A percentile compares a stretch with the other conserved stretches of the same genome.
Evolutionary conservation across 225 moss, liverwort and hornwort species (phyloP).

Genomic region (Physcomitrellopsis africana): DNA sequence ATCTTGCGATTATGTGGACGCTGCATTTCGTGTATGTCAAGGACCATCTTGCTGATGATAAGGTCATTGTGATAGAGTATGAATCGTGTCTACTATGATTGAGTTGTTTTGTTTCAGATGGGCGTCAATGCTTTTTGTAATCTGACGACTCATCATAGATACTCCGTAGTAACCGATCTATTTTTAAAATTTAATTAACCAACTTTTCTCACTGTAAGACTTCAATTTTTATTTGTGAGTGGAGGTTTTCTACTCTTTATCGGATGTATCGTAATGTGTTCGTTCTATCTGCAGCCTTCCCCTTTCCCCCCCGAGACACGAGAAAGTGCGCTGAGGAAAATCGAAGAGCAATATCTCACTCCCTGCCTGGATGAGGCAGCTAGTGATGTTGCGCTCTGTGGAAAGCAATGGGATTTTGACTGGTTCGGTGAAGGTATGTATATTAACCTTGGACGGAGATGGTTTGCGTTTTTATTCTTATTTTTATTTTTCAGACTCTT

Average conservation of each 20-base stretch:
- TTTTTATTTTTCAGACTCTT: not conserved
- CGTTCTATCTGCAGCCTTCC: conserved; percentile 61
- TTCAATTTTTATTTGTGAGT: too few relatives aligned
- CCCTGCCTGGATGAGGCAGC: conserved; percentile 73
- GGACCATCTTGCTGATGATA: conserved; percentile 5
- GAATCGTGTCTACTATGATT: not conserved
- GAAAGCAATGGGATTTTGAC: conserved; percentile 96
- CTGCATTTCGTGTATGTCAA: not conserved
- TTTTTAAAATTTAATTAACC: too few relatives aligned
- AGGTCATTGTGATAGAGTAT: not conserved
- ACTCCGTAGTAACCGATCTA: not conserved
- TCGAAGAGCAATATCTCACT: conserved; percentile 74
- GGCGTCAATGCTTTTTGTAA: not conserved
- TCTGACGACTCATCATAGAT: not conserved
- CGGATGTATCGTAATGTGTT: conserved; percentile 20
- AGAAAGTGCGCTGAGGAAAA: conserved; percentile 61
- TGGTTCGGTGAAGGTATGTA: conserved; percentile 87
- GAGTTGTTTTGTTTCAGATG: conserved; percentile 11
- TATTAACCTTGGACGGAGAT: conserved; percentile 21
- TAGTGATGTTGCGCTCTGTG: conserved; percentile 67
- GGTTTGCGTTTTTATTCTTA: conserved; percentile 15
- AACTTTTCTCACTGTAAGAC: too few relatives aligned
- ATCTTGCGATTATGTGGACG: not conserved
- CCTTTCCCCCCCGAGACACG: conserved; percentile 68
- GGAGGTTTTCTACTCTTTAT: not conserved